Evolutionary conservation across 1,284 basidiomycete species (phyloP), one percentile per base, ranked within the genome.

Genomic region (Papiliotrema nemorosa): DNA sequence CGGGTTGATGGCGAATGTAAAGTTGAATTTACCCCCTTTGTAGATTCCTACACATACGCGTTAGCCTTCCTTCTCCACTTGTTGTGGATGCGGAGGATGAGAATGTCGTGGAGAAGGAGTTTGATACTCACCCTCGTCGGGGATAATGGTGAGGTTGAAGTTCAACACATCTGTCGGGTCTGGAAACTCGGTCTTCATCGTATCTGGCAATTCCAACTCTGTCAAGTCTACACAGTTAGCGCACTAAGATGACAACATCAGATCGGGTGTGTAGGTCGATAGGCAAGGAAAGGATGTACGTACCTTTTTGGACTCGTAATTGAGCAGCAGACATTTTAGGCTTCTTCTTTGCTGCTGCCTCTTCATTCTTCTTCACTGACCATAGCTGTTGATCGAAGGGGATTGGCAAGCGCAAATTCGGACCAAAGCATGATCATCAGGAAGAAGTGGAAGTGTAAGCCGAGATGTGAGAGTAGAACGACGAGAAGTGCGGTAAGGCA

Each of bases 31-130:
- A 60, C 92, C 96, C 63, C 88, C 88, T 78, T 91, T 88, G 82
- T 98, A 99, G 87, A 98, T 94, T 66, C 96, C 94, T 97, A 33
- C n/a, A n/a, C n/a, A n/a, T n/a, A n/a, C n/a, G n/a, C n/a, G n/a
- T n/a, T n/a, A n/a, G n/a, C n/a, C n/a, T n/a, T n/a, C n/a, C n/a
- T n/a, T n/a, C n/a, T n/a, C n/a, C n/a, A n/a, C n/a, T n/a, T n/a
- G n/a, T n/a, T n/a, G n/a, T n/a, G n/a, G n/a, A n/a, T n/a, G n/a
- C n/a, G n/a, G n/a, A n/a, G n/a, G n/a, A n/a, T n/a, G n/a, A n/a
- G n/a, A n/a, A n/a, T 14, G 9, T 31, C 29, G 9, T 7, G 9
- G 35, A 20, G 35, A 37, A 12, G 35, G 7, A 16, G 5, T 31
- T 16, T 5, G 9, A 10, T 14, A 42, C 57, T 59, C 60, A 90